Evolutionary conservation across 805 yeast genomes (phyloP).

Genomic region (Wilhelminamyces savonicus): DNA sequence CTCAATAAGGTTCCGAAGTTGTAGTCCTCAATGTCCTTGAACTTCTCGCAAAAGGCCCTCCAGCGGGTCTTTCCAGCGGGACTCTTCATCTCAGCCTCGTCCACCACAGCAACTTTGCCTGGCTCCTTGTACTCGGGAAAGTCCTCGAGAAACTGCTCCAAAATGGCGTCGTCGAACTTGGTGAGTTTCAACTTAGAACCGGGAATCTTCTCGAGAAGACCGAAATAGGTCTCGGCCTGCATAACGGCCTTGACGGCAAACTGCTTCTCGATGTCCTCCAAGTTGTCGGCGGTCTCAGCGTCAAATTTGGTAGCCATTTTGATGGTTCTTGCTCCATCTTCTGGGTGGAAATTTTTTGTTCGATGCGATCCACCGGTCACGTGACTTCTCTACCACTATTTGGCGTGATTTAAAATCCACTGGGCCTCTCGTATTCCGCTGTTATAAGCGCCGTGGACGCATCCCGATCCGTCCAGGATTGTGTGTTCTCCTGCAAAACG

Average conservation of each 20-base stretch:
- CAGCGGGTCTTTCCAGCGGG: constrained; percentile 78
- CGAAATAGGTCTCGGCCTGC: constrained; percentile 95
- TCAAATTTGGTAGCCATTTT: constrained; percentile 45
- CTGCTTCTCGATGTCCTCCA: constrained; percentile 94
- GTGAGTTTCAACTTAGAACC: constrained; percentile 78
- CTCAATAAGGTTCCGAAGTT: constrained; percentile 94
- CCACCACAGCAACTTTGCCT: constrained; percentile 47
- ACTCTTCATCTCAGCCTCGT: constrained; percentile 80
- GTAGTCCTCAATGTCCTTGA: constrained; percentile 84
- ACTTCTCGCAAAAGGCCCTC: constrained; percentile 80
- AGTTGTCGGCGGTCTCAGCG: constrained; percentile 89
- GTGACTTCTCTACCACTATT: too few relatives aligned
- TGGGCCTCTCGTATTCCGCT: constrained; percentile 59
- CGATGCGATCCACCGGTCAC: too few relatives aligned
- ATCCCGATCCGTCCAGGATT: constrained; percentile 79
- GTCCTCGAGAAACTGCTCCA: constrained; percentile 48
- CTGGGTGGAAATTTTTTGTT: background rate
- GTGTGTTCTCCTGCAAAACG: constrained; percentile 94
- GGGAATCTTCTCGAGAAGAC: constrained; percentile 59
- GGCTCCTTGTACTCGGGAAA: constrained; percentile 86
- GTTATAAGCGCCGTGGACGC: constrained; percentile 85
- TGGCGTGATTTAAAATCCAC: too few relatives aligned
- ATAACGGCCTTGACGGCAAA: constrained; percentile 96
- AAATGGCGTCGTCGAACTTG: constrained; percentile 65
- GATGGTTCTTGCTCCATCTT: too few relatives aligned